Conservation (phyloP, 2,329 filamentous ascomycete genomes). For the Botrytis hyacinthi region DNA sequence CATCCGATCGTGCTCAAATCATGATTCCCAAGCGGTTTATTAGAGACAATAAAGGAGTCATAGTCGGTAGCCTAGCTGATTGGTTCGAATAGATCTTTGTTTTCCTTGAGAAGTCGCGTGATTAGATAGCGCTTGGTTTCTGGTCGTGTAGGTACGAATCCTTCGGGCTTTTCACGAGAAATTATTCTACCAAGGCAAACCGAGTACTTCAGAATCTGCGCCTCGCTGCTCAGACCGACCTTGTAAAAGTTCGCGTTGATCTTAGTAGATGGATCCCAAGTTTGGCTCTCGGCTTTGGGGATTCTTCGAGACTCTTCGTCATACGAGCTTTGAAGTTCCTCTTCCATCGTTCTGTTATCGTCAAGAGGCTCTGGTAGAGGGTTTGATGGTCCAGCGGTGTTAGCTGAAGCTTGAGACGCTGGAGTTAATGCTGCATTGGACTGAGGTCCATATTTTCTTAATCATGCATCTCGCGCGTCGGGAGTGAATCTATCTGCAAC, state of each 20-base stretch:
- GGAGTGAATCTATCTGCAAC: not conserved
- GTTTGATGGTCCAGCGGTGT: not conserved
- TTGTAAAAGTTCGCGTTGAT: not conserved
- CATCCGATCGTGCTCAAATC: not conserved
- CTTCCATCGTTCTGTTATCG: not conserved
- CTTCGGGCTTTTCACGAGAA: not conserved
- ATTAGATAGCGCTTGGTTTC: slow-evolving; percentile 4
- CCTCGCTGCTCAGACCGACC: not conserved
- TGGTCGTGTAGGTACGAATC: not conserved
- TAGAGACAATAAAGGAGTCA: not conserved
- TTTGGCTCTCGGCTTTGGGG: not conserved
- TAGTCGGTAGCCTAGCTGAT: not conserved
- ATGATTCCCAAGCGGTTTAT: not conserved
- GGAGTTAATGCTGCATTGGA: not conserved
- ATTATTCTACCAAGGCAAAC: not conserved
- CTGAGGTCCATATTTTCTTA: not conserved
- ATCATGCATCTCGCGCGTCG: not conserved
- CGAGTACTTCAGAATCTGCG: not conserved
- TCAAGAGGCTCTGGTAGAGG: not conserved
- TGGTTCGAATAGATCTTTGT: not conserved
- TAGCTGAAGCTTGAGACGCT: not conserved
- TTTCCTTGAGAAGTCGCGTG: not conserved
- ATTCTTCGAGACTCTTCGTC: not conserved
- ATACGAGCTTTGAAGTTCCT: not conserved
- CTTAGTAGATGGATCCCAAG: not conserved